Percentiles rank a stretch among this genome's conserved stretches.
phyloP scores from a whole-genome alignment of 495 filamentous ascomycete species.

The Aspergillus ellipticus region DNA sequence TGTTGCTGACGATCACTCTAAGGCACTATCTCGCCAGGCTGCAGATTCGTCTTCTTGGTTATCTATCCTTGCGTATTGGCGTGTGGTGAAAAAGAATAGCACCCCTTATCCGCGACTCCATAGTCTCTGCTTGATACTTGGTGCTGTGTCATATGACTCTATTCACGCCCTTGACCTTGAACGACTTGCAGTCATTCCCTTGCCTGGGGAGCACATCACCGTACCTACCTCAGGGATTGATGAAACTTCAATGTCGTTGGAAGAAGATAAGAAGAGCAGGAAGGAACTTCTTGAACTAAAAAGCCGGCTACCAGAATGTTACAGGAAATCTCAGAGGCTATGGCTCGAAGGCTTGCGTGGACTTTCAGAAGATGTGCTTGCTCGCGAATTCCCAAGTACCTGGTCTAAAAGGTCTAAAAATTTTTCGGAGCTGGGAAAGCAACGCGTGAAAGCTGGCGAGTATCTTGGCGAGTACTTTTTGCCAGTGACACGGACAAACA shows the following conservation, averaged over 20 bases:
- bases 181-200: slow-evolving; percentile 34
- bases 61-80: slow-evolving; percentile 48
- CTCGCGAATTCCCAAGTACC: slow-evolving; percentile 41
- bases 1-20: slow-evolving; percentile 42
- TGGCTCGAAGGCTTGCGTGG: slow-evolving; percentile 44
- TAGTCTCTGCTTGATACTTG: slow-evolving; percentile 43
- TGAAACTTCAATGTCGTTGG: slow-evolving; percentile 27
- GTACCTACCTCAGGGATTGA: slow-evolving; percentile 39
- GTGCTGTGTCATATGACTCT: slow-evolving; percentile 44
- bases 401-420: slow-evolving; percentile 41
- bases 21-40: slow-evolving; percentile 27
- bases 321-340: slow-evolving; percentile 38
- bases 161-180: slow-evolving; percentile 46
- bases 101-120: slow-evolving; percentile 34
- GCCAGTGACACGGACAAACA: slow-evolving; percentile 38
- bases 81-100: slow-evolving; percentile 39
- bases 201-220: slow-evolving; percentile 39
- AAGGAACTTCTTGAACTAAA: slow-evolving; percentile 42
- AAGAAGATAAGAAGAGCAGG: slow-evolving; percentile 33
- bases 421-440: slow-evolving; percentile 35
- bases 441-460: slow-evolving; percentile 31
- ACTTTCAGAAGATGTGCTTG: slow-evolving; percentile 42
- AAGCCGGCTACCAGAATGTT: slow-evolving; percentile 36
- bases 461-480: slow-evolving; percentile 43
- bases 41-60: slow-evolving; percentile 45